Evolutionary conservation across 345 rosid species (phyloP).

Genomic region (Eucalyptus globulus): DNA sequence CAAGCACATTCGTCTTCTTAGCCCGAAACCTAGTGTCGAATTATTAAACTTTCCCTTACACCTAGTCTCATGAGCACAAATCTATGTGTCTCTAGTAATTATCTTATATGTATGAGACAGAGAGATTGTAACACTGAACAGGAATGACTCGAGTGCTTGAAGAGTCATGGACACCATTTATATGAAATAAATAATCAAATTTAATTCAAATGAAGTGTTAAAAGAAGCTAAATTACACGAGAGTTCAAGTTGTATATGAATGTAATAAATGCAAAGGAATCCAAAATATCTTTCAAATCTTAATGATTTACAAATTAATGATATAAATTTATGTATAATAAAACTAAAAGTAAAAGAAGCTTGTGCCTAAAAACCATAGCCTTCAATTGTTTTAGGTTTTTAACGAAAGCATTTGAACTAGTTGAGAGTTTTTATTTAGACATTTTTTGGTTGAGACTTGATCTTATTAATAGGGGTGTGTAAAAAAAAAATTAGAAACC

Average conservation of each 20-base stretch:
- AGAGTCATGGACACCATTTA: neutral
- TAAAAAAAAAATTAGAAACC: too few species aligned
- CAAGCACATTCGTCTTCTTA: neutral
- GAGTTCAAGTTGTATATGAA: neutral
- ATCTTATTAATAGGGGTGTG: neutral
- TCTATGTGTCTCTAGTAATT: neutral
- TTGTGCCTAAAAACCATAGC: neutral
- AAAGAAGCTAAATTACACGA: neutral
- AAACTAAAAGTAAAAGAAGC: neutral
- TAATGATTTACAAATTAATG: neutral
- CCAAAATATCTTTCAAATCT: neutral
- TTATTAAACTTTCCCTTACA: neutral
- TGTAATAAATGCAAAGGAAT: neutral
- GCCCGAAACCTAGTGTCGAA: neutral
- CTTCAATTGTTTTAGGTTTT: neutral
- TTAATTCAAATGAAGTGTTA: neutral
- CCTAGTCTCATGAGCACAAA: neutral
- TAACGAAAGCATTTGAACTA: neutral
- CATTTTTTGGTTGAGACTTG: neutral
- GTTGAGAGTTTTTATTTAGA: neutral
- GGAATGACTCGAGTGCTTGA: neutral
- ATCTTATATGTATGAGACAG: neutral
- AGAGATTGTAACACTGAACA: neutral
- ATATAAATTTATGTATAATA: neutral
- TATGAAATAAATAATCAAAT: neutral